Conservation (phyloP, 2,329 filamentous ascomycete species). For the Paecilomyces fulvus region DNA sequence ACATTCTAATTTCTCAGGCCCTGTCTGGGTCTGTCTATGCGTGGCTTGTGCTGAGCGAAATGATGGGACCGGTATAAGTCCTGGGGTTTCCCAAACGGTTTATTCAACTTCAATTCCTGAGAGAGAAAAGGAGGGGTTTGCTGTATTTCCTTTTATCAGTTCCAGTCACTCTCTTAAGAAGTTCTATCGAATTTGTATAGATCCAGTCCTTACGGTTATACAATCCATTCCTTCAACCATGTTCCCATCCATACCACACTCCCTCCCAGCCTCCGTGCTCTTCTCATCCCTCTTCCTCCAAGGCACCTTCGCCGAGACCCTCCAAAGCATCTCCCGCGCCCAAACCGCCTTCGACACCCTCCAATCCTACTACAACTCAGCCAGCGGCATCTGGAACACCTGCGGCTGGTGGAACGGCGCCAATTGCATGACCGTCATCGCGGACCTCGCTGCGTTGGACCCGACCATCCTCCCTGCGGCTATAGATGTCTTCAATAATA, state of each 20-base stretch:
- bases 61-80: neutral
- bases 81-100: neutral
- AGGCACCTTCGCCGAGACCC: neutral
- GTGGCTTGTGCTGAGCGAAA: neutral
- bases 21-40: no score
- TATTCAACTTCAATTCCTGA: neutral
- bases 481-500: conserved; percentile 36
- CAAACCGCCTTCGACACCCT: conserved; percentile 35
- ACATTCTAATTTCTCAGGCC: no score
- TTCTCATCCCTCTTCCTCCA: neutral
- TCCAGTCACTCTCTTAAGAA: neutral
- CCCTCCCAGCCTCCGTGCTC: neutral
- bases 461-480: conserved; percentile 25
- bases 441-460: conserved; percentile 42
- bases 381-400: conserved; percentile 55
- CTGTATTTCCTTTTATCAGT: neutral
- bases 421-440: conserved; percentile 56
- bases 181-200: neutral
- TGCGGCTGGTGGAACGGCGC: conserved; percentile 68
- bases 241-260: neutral
- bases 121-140: neutral
- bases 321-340: neutral
- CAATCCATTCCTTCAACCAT: neutral
- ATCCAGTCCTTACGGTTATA: neutral
- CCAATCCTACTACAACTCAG: conserved; percentile 53